Evolutionary conservation across 1,139 yeast species (phyloP), one percentile per base, ranked within the genome.

Genomic region (Protomyces arabidopsidicola): DNA sequence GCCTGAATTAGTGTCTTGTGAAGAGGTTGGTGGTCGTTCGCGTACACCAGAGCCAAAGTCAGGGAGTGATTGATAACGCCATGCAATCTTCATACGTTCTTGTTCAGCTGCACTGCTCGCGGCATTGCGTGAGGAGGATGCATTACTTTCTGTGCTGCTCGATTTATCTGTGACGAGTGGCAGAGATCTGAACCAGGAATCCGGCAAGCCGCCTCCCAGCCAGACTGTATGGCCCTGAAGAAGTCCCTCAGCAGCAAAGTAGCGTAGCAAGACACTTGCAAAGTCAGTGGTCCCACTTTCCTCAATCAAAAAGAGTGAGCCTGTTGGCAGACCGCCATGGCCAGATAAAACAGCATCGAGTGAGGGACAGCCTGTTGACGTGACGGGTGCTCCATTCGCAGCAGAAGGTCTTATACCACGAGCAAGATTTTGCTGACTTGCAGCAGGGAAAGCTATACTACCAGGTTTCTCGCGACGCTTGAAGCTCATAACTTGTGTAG

Each of bases 201-300:
- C 78, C 55, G 82, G 79, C 34, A 81, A 75, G 0, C 95, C 95
- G 20, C 91, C 75, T 1, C 87, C 87, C 27, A 90, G 79, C 27
- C 60, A 60, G 34, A 86, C 80, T 18, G 63, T 65, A 2, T 77
- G 73, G 14, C 70, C 69, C 64, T 91, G 96, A 1, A 84, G 72
- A 2, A 90, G 76, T 12, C 97, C 96, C 72, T 89, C 95, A 0
- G 96, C 81, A 0, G 89, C 85, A 77, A 85, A 88, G 2, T 84
- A 79, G 67, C 93, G 83, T 45, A 86, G 73, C 48, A 93, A 70
- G 12, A 88, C 85, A n/a, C 90, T 82, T 2, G 88, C 81, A 72
- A 90, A 93, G 72, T 93, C 98, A 0, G 98, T 91, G 16, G 95
- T 86, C 0, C 96, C 95, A 14, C 84, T 81, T 72, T 93, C 98